Evolutionary conservation across 768 basidiomycete genomes (phyloP).

Genomic region (Agaricus sinodeliciosus): DNA sequence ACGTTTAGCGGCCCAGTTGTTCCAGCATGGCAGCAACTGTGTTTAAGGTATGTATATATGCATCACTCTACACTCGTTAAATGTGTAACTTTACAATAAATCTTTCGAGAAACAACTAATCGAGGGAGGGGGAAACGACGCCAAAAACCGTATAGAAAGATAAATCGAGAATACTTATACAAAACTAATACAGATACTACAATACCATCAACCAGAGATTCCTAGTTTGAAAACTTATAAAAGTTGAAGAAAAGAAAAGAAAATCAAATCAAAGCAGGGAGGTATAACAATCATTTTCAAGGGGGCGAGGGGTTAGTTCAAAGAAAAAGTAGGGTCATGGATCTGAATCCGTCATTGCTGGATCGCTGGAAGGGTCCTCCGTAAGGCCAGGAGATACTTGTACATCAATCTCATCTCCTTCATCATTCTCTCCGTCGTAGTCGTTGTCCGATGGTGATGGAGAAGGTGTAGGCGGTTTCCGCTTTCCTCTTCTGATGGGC

Average conservation of each 20-base stretch:
- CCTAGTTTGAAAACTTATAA: not conserved
- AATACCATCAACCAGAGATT: not conserved
- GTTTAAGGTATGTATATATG: too few species aligned
- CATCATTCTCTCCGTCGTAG: not conserved
- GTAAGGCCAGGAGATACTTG: not conserved
- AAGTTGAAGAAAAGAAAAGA: not conserved
- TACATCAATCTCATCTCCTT: not conserved
- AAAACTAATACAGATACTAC: not conserved
- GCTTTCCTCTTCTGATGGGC: slow-evolving; percentile 4
- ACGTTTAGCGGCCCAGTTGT: too few species aligned
- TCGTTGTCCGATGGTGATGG: slow-evolving; percentile 5
- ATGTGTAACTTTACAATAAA: too few species aligned
- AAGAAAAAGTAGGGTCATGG: not conserved
- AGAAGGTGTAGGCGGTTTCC: slow-evolving; percentile 4
- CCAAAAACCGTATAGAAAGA: not conserved
- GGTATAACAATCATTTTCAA: not conserved
- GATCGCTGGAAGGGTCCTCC: slow-evolving; percentile 3
- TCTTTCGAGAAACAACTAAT: too few species aligned
- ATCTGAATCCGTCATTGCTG: slow-evolving; percentile 1
- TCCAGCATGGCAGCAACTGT: too few species aligned
- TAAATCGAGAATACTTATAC: not conserved
- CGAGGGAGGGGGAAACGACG: too few species aligned
- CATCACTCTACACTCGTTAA: too few species aligned
- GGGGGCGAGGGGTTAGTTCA: too few species aligned
- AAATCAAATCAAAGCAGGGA: not conserved